Percentiles rank a stretch among this genome's conserved stretches.
These are phyloP conservation scores for Jasminum sambac DNA, from an alignment of 257 asterid species.

Conservation along the genomic window DNA sequence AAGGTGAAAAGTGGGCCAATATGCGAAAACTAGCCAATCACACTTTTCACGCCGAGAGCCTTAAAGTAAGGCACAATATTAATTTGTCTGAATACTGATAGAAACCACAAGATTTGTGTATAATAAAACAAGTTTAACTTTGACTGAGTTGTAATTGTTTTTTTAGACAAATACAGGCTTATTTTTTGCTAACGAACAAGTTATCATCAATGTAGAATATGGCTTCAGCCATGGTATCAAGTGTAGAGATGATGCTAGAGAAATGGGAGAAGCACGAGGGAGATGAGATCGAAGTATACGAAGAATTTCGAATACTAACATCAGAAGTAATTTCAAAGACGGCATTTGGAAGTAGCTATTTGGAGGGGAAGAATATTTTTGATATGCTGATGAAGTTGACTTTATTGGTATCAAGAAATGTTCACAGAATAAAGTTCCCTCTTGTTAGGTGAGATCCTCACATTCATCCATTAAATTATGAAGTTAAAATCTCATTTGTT, in stretches of 20 bases:
- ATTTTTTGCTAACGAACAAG: neutral
- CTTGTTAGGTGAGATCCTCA: conserved; percentile 35
- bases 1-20: conserved; percentile 64
- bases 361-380: conserved; percentile 57
- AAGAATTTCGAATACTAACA: conserved; percentile 53
- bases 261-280: conserved; percentile 47
- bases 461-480: neutral
- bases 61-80: conserved; percentile 37
- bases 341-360: conserved; percentile 69
- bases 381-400: conserved; percentile 55
- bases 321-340: conserved; percentile 67
- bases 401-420: conserved; percentile 40
- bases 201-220: conserved; percentile 35
- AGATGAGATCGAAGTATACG: conserved; percentile 57
- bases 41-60: conserved; percentile 57
- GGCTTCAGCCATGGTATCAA: conserved; percentile 52
- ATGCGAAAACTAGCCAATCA: conserved; percentile 62
- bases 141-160: no score
- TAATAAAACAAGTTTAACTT: neutral
- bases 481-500: neutral
- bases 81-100: no score
- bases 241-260: conserved; percentile 54
- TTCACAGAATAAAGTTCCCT: conserved; percentile 43
- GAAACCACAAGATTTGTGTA: no score
- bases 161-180: no score